Percentiles rank a stretch among this genome's conserved stretches.
Evolutionary conservation across 2,329 filamentous ascomycete genomes (phyloP).

Genomic region (Colletotrichum sublineola): DNA sequence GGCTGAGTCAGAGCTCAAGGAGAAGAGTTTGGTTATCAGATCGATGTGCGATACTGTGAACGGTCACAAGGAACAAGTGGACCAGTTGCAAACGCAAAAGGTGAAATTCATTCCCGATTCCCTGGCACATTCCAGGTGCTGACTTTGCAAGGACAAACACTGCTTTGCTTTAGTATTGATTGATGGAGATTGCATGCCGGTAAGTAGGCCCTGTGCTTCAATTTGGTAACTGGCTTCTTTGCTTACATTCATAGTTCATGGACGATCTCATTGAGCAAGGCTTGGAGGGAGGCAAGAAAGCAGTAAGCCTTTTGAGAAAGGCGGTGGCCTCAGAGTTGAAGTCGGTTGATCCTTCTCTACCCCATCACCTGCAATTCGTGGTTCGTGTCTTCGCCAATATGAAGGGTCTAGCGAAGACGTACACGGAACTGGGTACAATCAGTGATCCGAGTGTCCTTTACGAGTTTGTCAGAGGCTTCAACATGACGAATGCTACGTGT

Average conservation of each 20-base stretch:
- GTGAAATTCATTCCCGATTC: background rate
- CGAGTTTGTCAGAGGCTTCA: constrained; percentile 57
- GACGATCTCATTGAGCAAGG: constrained; percentile 50
- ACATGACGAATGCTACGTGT: constrained; percentile 53
- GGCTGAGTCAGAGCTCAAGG: background rate
- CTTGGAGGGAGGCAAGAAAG: constrained; percentile 49
- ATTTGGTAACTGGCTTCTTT: background rate
- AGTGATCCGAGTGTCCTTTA: constrained; percentile 45
- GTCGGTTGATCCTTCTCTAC: constrained; percentile 29
- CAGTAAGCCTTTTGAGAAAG: constrained; percentile 47
- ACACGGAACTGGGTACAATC: constrained; percentile 49
- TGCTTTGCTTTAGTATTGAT: constrained; percentile 53
- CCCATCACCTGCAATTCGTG: constrained; percentile 47
- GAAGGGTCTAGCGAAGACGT: constrained; percentile 52
- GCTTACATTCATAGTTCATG: constrained; percentile 48
- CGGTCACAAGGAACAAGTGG: background rate
- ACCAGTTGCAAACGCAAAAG: constrained; percentile 7
- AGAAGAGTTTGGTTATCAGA: constrained; percentile 8
- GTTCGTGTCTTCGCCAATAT: constrained; percentile 56
- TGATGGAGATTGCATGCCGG: constrained; percentile 56
- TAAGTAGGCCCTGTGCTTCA: constrained; percentile 38
- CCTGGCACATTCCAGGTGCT: background rate
- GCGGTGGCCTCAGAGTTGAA: constrained; percentile 47
- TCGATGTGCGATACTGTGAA: constrained; percentile 1
- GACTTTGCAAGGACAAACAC: constrained; percentile 42